Percentiles rank a stretch among this genome's conserved stretches.
phyloP scores from a whole-genome alignment of 2,329 filamentous ascomycete genomes.

The Lecanicillium sp. region DNA sequence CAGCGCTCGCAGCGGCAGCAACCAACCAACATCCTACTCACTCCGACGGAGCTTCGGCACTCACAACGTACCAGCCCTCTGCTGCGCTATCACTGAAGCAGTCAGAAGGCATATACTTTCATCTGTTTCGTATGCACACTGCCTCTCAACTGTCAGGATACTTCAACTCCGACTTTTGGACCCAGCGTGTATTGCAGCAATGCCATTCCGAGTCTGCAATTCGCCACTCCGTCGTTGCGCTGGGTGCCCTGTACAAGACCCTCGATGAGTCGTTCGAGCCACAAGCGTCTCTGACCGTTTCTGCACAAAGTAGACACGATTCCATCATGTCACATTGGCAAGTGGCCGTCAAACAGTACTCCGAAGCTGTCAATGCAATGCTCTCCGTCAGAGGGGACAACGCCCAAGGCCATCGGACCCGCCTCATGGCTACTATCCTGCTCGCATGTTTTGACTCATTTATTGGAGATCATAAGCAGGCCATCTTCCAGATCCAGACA shows the following conservation, averaged over 20 bases:
- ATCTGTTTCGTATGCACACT: constrained; percentile 52
- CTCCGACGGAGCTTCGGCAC: neutral
- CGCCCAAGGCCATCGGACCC: constrained; percentile 39
- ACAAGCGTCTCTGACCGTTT: constrained; percentile 22
- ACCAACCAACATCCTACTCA: neutral
- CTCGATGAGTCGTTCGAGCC: constrained; percentile 49
- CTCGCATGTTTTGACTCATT: constrained; percentile 63
- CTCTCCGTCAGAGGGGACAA: constrained; percentile 34
- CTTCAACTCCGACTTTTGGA: constrained; percentile 61
- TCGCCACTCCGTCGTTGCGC: constrained; percentile 55
- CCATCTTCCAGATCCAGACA: constrained; percentile 52
- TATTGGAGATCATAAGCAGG: constrained; percentile 53
- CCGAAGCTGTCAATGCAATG: constrained; percentile 44
- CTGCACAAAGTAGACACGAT: constrained; percentile 19
- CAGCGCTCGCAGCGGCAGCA: constrained; percentile 4
- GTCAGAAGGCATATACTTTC: constrained; percentile 51
- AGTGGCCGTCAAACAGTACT: constrained; percentile 52
- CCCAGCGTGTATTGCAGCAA: constrained; percentile 51
- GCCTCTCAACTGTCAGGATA: constrained; percentile 57
- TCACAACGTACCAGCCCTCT: constrained; percentile 19
- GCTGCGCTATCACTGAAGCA: constrained; percentile 39
- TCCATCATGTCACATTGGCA: constrained; percentile 44
- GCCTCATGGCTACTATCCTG: constrained; percentile 56
- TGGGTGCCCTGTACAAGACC: constrained; percentile 60
- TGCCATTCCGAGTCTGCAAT: constrained; percentile 54